Base-by-base conservation (phyloP, 768 basidiomycete genomes). In the Rhodocollybia butyracea region DNA sequence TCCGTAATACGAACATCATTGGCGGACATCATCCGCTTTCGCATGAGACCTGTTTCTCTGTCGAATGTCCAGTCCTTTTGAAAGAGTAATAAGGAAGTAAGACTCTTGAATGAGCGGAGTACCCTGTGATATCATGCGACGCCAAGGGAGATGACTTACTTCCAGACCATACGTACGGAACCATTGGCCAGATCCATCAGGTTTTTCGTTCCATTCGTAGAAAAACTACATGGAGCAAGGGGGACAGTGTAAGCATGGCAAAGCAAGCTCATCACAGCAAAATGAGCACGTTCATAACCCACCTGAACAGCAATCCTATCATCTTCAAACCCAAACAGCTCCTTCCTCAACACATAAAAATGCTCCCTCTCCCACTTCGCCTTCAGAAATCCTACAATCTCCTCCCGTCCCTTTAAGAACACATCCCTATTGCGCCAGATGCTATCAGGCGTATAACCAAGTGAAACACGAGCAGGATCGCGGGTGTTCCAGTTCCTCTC, bases 11-110 rank as follows among this genome's bases (percentile, higher is more conserved):
- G 36, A 5, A 83, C 67, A 56, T 78, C 73, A 63, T 77, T 78
- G 17, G 68, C 75, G 58, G 73, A 72, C 74, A 80, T 79, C 68
- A 80, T 78, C n/a, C 83, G 70, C 59, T 80, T 79, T 51, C 67
- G 63, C 82, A 83, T 85, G 31, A 75, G 66, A 0, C 83, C 83
- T 43, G 76, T 72, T 6, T 67, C 60, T 19, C 24, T 19, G 1
- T 64, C 76, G 58, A 80, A 85, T 2, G 80, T 81, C 81, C 83
- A 83, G 63, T 82, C 81, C 72, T 82, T n/a, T n/a, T n/a, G n/a
- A n/a, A 61, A 19, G 32, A 19, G 19, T 0, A 30, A 31, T 26
- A 15, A 30, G 11, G 8, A 34, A 40, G 17, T 22, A 22, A 15
- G n/a, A 5, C 45, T 1, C 21, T 2, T n/a, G n/a, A n/a, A n/a